Evolutionary conservation across 176 grass and related monocot species (phyloP).

Genomic region (Elymus sibiricus): DNA sequence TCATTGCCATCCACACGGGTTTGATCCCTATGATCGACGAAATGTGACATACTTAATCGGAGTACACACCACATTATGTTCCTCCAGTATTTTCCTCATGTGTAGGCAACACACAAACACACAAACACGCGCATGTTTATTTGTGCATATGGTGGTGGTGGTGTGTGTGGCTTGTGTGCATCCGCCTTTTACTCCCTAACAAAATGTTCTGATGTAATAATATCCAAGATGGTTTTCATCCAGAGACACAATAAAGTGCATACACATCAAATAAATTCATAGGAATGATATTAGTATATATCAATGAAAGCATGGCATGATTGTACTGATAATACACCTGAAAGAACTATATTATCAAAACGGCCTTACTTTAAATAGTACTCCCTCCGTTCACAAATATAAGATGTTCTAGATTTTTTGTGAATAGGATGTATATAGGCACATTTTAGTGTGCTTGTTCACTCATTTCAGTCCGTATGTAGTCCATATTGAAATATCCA

Average conservation of each 20-base stretch:
- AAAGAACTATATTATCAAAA: background rate
- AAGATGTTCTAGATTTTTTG: no score
- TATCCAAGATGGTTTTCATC: background rate
- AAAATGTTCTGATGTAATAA: slow-evolving; percentile 8
- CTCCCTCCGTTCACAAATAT: no score
- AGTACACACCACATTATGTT: background rate
- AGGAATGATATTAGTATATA: background rate
- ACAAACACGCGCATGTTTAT: background rate
- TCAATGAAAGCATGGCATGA: slow-evolving; percentile 8
- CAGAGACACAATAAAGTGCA: background rate
- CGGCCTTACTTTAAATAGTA: slow-evolving; percentile 18
- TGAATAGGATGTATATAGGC: no score
- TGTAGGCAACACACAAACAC: background rate
- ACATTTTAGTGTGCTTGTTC: no score
- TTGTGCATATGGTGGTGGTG: background rate
- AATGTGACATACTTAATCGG: background rate
- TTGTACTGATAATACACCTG: background rate
- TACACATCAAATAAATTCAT: background rate
- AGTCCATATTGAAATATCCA: no score
- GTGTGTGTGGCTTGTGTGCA: background rate
- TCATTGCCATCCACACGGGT: background rate
- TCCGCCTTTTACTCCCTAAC: background rate
- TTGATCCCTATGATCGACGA: background rate
- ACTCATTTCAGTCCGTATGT: no score
- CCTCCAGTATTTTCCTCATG: background rate